These are phyloP conservation scores for Xylaria curta DNA, from an alignment of 495 filamentous ascomycete species.

Conservation along the genomic window DNA sequence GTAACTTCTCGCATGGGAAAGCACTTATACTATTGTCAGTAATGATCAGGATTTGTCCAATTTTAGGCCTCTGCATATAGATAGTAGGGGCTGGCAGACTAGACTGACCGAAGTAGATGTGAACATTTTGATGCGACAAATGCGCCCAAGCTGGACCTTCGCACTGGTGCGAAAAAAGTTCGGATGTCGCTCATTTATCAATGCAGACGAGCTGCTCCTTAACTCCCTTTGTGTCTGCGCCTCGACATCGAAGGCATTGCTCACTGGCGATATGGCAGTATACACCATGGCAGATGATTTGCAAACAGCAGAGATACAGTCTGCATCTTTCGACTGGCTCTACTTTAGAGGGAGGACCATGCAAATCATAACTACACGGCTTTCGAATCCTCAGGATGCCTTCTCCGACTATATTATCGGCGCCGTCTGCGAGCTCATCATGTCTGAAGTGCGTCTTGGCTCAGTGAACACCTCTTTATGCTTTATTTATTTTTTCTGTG, in stretches of 20 bases:
- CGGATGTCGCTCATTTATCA: not conserved
- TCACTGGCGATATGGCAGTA: not conserved
- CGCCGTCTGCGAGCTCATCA: not conserved
- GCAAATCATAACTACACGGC: not conserved
- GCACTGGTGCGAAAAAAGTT: not conserved
- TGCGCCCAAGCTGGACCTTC: not conserved
- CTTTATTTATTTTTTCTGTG: not conserved
- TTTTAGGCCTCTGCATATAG: not conserved
- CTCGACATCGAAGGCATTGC: not conserved
- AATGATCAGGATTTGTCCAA: not conserved
- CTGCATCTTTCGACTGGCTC: not conserved
- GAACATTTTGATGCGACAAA: not conserved
- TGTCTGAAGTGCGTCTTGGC: not conserved
- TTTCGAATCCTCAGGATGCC: conserved; percentile 1
- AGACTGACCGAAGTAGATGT: not conserved
- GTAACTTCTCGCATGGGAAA: not conserved
- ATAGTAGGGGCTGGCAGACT: not conserved
- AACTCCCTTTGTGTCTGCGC: conserved; percentile 4
- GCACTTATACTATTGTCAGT: not conserved
- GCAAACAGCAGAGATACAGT: not conserved
- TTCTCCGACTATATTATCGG: not conserved
- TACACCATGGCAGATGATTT: not conserved
- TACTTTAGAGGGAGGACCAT: conserved; percentile 1
- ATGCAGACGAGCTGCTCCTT: not conserved
- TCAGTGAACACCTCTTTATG: not conserved